phyloP scores from a whole-genome alignment of 2,329 filamentous ascomycete species.

The Drechmeria coniospora region DNA sequence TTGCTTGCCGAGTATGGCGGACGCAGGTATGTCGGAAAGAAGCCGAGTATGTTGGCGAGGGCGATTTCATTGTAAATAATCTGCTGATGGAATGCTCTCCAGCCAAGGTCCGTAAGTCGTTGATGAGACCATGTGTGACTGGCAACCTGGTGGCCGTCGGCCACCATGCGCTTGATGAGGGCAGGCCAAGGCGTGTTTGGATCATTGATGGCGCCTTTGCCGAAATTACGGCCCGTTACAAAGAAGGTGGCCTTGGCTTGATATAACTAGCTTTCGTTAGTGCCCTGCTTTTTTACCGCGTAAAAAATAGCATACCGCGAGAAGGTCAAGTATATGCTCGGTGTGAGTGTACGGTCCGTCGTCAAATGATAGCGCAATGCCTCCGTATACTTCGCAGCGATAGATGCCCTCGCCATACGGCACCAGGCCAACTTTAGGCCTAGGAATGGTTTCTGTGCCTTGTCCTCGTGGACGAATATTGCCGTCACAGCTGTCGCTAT shows the following conservation, averaged over 20 bases:
- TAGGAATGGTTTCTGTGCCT: slow-evolving; percentile 35
- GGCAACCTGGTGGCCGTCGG: slow-evolving; percentile 44
- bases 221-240: slow-evolving; percentile 19
- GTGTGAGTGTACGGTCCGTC: slow-evolving; percentile 30
- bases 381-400: slow-evolving; percentile 17
- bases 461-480: slow-evolving; percentile 35
- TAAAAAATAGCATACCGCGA: slow-evolving; percentile 10
- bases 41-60: slow-evolving; percentile 22
- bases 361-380: slow-evolving; percentile 29
- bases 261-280: slow-evolving; percentile 11
- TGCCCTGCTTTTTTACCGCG: too few species aligned
- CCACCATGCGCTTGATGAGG: slow-evolving; percentile 28
- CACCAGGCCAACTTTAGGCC: slow-evolving; percentile 36
- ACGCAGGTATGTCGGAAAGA: slow-evolving; percentile 27
- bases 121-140: slow-evolving; percentile 34
- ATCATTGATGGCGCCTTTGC: slow-evolving; percentile 27
- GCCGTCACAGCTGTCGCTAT: slow-evolving; percentile 45
- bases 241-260: slow-evolving; percentile 24
- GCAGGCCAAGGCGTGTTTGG: slow-evolving; percentile 16
- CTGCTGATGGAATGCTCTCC: slow-evolving; percentile 19
- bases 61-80: slow-evolving; percentile 28
- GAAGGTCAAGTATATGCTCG: slow-evolving; percentile 21
- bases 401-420: slow-evolving; percentile 40
- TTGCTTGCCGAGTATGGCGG: slow-evolving; percentile 32
- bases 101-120: slow-evolving; percentile 21